Conservation (phyloP, 1,284 basidiomycete genomes). For the Vanrija sp. region DNA sequence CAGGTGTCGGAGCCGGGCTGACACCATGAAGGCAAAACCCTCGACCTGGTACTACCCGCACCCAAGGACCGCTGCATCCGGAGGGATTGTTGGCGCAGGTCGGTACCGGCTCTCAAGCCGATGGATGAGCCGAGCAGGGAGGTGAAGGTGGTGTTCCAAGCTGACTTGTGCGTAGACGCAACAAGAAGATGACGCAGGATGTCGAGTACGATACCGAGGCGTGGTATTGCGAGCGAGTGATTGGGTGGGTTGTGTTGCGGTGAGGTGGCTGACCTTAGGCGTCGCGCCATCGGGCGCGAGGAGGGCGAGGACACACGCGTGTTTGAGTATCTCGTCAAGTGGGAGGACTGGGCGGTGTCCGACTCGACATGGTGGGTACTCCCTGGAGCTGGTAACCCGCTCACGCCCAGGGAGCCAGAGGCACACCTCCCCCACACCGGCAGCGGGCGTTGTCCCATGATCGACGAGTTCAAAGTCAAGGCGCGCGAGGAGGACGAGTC, state of each 20-base stretch:
- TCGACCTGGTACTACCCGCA: conserved; percentile 6
- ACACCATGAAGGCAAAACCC: conserved; percentile 1
- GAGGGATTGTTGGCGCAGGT: conserved; percentile 18
- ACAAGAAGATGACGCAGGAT: conserved; percentile 11
- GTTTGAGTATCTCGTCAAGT: conserved; percentile 20
- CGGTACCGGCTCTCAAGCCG: background rate
- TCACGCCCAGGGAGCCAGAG: conserved; percentile 12
- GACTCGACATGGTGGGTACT: conserved; percentile 20
- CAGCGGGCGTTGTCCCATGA: background rate
- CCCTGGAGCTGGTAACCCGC: background rate
- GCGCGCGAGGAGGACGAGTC: background rate
- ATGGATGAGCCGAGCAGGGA: background rate
- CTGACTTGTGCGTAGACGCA: conserved; percentile 8
- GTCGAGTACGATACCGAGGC: conserved; percentile 4
- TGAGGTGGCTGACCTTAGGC: background rate
- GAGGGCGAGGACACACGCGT: conserved; percentile 1
- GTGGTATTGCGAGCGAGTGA: conserved; percentile 13
- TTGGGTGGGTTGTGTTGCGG: background rate
- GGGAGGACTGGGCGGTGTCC: conserved; percentile 15
- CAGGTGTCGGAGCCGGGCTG: background rate
- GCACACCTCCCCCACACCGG: background rate
- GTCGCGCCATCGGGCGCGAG: conserved; percentile 2
- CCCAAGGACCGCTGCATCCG: conserved; percentile 16
- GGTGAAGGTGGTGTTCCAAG: background rate
- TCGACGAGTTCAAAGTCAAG: background rate